Evolutionary conservation across 768 basidiomycete genomes (phyloP), one percentile per base, ranked within the genome.

Genomic region (Sporobolomyces phaffii): DNA sequence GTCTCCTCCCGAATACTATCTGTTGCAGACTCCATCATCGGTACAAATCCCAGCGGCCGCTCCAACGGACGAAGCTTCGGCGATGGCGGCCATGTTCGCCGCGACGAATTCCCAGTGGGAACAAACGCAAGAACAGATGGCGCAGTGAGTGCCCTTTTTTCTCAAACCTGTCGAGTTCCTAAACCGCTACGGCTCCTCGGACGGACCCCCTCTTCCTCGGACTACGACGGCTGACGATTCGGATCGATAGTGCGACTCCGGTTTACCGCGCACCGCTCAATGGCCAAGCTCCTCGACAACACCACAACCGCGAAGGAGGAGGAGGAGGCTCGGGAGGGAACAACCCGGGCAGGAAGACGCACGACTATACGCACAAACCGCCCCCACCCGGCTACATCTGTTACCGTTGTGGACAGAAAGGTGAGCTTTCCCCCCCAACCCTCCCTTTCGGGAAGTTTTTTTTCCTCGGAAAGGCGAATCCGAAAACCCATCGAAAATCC

Each of bases 61-160:
- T 31, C 81, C 83, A 47, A 82, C 85, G 53, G 94, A 96, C 69
- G 96, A 98, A 77, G 89, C 88, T 34, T 89, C 88, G n/a, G 88
- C 90, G 40, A 89, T 99, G 83, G 88, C 87, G n/a, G 93, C 93
- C 73, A 96, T 99, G 90, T 93, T 98, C 78, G 87, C 90, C 78
- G 89, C 89, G 66, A 89, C 91, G 79, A 86, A 86, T 44, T 86
- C 89, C 70, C 90, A 92, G 79, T 99, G 94, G 96, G 89, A 96
- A 81, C 89, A 93, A 84, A 88, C 92, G 76, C 91, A 97, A 81
- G 92, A 97, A 83, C 91, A 94, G 84, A 97, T 99, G 93, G 88
- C 92, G 77, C 87, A 91, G 96, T 99, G 82, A 82, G 93, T 92
- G 24, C 4, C 20, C 3, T 9, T 31, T 38, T 48, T 17, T 8